Evolutionary conservation across 2,329 filamentous ascomycete genomes (phyloP).

Genomic region (Fusarium sp.): DNA sequence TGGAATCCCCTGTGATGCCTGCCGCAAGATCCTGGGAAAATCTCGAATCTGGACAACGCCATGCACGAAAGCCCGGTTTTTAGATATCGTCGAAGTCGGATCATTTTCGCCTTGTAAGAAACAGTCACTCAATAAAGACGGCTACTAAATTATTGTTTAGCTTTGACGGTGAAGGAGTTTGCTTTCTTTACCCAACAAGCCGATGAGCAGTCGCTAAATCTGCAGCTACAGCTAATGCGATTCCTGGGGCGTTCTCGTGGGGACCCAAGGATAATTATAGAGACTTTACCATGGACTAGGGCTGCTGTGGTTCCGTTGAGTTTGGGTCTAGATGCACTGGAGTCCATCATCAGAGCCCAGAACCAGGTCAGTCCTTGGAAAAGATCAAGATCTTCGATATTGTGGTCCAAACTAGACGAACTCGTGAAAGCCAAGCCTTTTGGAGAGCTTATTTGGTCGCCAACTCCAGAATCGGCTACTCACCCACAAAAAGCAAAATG

Average conservation of each 20-base stretch:
- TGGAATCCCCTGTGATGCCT: neutral
- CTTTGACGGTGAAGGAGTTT: neutral
- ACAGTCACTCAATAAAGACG: too few relatives aligned
- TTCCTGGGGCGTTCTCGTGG: neutral
- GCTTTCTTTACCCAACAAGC: neutral
- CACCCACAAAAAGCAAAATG: neutral
- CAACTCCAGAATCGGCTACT: too few relatives aligned
- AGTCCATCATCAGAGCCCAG: too few relatives aligned
- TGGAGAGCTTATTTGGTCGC: neutral
- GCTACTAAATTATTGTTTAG: neutral
- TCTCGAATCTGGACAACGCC: neutral
- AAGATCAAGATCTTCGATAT: neutral
- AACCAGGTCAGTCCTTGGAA: too few relatives aligned
- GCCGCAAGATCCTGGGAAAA: neutral
- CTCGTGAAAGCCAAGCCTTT: neutral
- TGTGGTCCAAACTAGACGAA: neutral
- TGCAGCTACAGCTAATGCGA: neutral
- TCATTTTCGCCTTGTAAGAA: neutral
- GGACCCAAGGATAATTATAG: neutral
- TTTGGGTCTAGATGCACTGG: too few relatives aligned
- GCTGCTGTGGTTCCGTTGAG: too few relatives aligned
- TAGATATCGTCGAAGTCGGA: neutral
- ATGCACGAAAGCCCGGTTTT: neutral
- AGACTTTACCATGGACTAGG: too few relatives aligned
- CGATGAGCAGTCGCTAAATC: too few relatives aligned